Evolutionary conservation across 2,329 filamentous ascomycete genomes (phyloP).

Genomic region (Orbilia ellipsospora): DNA sequence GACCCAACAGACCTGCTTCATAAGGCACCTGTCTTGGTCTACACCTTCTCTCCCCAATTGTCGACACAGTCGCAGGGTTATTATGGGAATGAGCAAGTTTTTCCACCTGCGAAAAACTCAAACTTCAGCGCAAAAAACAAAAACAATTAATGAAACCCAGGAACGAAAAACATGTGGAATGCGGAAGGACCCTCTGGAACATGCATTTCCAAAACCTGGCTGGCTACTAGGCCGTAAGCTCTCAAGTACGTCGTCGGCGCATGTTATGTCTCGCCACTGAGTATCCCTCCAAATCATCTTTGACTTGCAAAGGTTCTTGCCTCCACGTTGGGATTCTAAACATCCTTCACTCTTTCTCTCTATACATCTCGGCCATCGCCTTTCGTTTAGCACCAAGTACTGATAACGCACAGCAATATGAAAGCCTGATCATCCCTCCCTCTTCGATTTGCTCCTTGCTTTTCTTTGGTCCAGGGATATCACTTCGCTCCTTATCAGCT

Average conservation of each 20-base stretch:
- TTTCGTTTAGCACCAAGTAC: constrained; percentile 3
- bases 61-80: not conserved
- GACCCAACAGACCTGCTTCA: constrained; percentile 23
- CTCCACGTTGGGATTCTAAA: constrained; percentile 5
- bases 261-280: constrained; percentile 31
- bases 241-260: constrained; percentile 11
- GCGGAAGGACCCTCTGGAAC: constrained; percentile 26
- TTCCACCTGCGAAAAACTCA: constrained; percentile 9
- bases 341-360: not conserved
- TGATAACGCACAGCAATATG: constrained; percentile 11
- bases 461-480: not conserved
- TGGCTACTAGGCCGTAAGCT: constrained; percentile 3
- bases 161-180: constrained; percentile 29
- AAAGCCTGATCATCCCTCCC: constrained; percentile 26
- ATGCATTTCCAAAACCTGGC: constrained; percentile 2
- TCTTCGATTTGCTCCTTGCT: constrained; percentile 12
- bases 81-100: constrained; percentile 47
- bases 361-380: not conserved
- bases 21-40: not conserved
- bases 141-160: constrained; percentile 8
- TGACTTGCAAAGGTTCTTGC: constrained; percentile 1
- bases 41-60: constrained; percentile 39
- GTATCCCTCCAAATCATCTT: constrained; percentile 1
- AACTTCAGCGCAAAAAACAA: not conserved
- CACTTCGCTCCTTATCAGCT: constrained; percentile 21